These are phyloP conservation scores for Phytophthora fragariae DNA, from an alignment of 352 stramenopile genomes.

Conservation along the genomic window DNA sequence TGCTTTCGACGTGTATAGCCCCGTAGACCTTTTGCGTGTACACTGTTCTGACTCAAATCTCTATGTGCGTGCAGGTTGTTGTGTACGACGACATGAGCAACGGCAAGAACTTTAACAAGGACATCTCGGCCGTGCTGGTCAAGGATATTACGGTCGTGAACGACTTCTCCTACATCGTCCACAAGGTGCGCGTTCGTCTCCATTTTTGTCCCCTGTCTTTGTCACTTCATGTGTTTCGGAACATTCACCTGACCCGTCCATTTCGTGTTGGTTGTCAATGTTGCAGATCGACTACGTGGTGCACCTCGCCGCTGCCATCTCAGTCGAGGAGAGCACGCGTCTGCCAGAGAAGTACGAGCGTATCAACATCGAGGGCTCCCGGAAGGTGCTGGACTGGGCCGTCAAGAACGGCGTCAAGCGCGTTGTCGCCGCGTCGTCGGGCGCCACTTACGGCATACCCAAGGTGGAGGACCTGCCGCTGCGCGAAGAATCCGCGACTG, in stretches of 20 bases:
- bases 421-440: slow-evolving; percentile 78
- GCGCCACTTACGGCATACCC: slow-evolving; percentile 73
- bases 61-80: slow-evolving; percentile 53
- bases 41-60: slow-evolving; percentile 6
- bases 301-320: slow-evolving; percentile 81
- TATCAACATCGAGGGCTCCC: slow-evolving; percentile 81
- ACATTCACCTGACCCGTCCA: slow-evolving; percentile 23
- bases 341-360: slow-evolving; percentile 85
- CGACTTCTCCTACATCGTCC: slow-evolving; percentile 80
- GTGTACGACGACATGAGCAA: slow-evolving; percentile 91
- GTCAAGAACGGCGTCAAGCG: slow-evolving; percentile 77
- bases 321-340: slow-evolving; percentile 82
- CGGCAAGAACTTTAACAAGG: slow-evolving; percentile 84
- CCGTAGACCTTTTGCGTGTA: background rate
- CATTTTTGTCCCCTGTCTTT: slow-evolving; percentile 29
- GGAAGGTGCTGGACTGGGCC: slow-evolving; percentile 81
- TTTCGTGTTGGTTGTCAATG: slow-evolving; percentile 13
- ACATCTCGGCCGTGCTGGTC: slow-evolving; percentile 68
- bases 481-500: slow-evolving; percentile 69
- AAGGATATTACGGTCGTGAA: slow-evolving; percentile 85
- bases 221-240: slow-evolving; percentile 18
- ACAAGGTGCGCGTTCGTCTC: slow-evolving; percentile 57
- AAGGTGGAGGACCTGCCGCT: slow-evolving; percentile 70
- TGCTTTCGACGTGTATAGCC: slow-evolving; percentile 1
- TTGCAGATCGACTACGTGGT: slow-evolving; percentile 81